These are phyloP conservation scores for Trichophyton simii DNA, from an alignment of 2,329 filamentous ascomycete genomes.

Conservation along the genomic window DNA sequence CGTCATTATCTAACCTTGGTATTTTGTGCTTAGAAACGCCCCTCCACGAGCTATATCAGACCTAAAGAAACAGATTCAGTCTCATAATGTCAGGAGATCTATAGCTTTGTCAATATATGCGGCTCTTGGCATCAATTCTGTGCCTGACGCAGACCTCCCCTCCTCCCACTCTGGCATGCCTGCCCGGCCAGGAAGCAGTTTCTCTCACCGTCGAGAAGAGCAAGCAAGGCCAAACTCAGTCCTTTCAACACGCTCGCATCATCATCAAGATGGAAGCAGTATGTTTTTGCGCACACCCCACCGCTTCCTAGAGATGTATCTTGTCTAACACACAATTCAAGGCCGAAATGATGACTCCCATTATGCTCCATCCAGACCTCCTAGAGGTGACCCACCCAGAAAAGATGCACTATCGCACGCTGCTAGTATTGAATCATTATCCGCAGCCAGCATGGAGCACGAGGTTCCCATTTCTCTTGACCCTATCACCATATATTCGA, in stretches of 20 bases:
- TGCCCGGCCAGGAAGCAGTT: conserved; percentile 17
- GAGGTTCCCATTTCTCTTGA: conserved; percentile 59
- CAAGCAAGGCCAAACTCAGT: conserved; percentile 19
- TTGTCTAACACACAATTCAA: background rate
- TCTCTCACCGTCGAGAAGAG: conserved; percentile 17
- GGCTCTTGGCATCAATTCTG: conserved; percentile 48
- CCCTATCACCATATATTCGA: conserved; percentile 69
- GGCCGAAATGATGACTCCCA: conserved; percentile 7
- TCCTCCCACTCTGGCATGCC: conserved; percentile 16
- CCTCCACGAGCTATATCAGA: conserved; percentile 77
- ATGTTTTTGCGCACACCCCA: conserved; percentile 1
- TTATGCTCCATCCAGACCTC: background rate
- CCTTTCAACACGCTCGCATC: conserved; percentile 12
- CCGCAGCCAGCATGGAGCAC: conserved; percentile 7
- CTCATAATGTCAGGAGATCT: conserved; percentile 71
- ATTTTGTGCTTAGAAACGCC: conserved; percentile 45
- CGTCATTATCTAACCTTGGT: background rate
- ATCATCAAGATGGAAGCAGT: conserved; percentile 11
- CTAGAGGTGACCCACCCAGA: conserved; percentile 8
- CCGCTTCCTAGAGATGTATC: background rate
- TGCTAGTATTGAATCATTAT: conserved; percentile 12
- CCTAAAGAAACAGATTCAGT: conserved; percentile 72
- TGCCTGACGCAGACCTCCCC: conserved; percentile 17
- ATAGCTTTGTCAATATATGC: conserved; percentile 73
- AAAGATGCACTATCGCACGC: conserved; percentile 11